Base-by-base conservation (phyloP, 1,284 basidiomycete genomes). In the Pseudozyma thailandica region DNA sequence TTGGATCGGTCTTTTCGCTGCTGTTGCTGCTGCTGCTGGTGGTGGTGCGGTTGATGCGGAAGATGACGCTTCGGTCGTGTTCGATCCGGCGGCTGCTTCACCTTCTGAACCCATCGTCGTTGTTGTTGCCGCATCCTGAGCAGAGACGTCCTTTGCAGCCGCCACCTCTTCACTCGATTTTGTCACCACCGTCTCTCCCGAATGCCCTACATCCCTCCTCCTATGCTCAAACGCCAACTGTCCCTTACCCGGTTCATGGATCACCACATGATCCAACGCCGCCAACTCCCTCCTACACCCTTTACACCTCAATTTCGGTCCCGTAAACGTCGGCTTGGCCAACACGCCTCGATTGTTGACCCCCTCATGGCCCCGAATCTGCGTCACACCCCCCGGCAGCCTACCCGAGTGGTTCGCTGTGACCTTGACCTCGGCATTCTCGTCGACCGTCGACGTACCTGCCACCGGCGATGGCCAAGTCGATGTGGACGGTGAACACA, bases 231-330 rank as follows among this genome's bases (percentile, higher is more conserved):
- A 82, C 10, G 78, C 76, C 59, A 75, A 43, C 44, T 80, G 74
- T 1, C 81, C 78, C 25, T 72, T 73, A 1, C 80, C 81, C 6
- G 76, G 72, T 35, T 74, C 72, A 42, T 82, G 81, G 37, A 74
- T 66, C 20, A 82, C 72, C 20, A 82, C 66, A 54, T 82, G 77
- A 46, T 80, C 74, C 6, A 64, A 38, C 20, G 69, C 61, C 7
- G 78, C 79, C 41, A 82, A 51, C 43, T 76, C 79, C 12, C 75
- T 54, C 23, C 80, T 66, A 37, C 81, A 82, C n/a, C 72, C 66
- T 30, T 74, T 74, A 50, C 81, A 82, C 9, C 80, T 61, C 43
- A 79, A 45, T 23, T 75, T 72, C 1, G 71, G 65, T 3, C 62
- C 63, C 4, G 37, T 37, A 18, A 70, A 71, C 27, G 27, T 46